Evolutionary conservation across 2,329 filamentous ascomycete genomes (phyloP), one percentile per base, ranked within the genome.

Genomic region (Aspergillus versicolor): DNA sequence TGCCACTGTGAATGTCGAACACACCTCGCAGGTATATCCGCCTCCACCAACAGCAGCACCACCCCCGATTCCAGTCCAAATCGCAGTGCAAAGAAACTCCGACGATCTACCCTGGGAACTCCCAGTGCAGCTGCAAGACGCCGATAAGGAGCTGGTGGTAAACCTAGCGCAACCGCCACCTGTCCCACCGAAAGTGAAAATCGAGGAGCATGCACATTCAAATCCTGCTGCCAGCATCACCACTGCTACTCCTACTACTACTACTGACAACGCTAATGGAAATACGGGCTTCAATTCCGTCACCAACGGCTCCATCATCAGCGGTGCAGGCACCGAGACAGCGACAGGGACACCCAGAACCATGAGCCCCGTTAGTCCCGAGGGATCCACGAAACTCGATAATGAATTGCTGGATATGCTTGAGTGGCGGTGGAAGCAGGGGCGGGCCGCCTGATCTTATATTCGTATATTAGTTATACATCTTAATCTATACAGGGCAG

Each of bases 381-480:
- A 12, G 13, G 21, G 27, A 0, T 9, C 27, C 8, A 30, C 52
- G 40, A 59, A 61, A 44, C 38, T 63, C 12, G 59, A 57, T 9
- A 46, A 48, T 27, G 52, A 54, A 37, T 37, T 54, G 52, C 1
- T 42, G 44, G 52, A 54, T 22, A 30, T 54, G 43, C 13, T 54
- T 4, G 48, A 44, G 21, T 54, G 52, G 52, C 43, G 52, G 17
- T 54, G 43, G 34, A n/a, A 24, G 37, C 52, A 48, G 17, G 52
- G 52, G 46, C 52, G 22, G 34, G 40, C n/a, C 9, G 34, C 8
- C 55, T 45, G 27, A 44, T 27, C 21, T 21, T 21, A 21, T 21
- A 21, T 4, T 21, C 21, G 21, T 21, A 21, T 21, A 21, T 21
- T 21, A 21, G 21, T 21, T 21, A 21, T 21, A 21, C 21, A 21